Percentiles rank a stretch among this genome's conserved stretches.
These are phyloP conservation scores for Tetrapyrgos nigripes DNA, from an alignment of 1,284 basidiomycete species.

Conservation along the genomic window DNA sequence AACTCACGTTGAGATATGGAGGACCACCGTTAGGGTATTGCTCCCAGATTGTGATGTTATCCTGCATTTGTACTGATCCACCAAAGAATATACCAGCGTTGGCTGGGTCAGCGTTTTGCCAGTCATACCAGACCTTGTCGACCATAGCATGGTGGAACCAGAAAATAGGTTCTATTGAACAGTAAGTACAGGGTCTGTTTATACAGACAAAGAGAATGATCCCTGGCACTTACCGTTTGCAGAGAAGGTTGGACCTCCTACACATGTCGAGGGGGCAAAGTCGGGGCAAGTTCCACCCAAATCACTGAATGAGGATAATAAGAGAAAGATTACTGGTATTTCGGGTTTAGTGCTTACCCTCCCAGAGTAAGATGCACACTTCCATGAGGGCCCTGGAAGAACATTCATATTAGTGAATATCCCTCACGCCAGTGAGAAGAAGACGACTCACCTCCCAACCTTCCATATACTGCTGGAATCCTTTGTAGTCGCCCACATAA, in stretches of 20 bases:
- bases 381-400: constrained; percentile 22
- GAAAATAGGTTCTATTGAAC: constrained; percentile 40
- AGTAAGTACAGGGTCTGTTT: neutral
- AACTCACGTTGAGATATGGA: constrained; percentile 35
- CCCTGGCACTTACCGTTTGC: constrained; percentile 19
- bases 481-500: constrained; percentile 38
- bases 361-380: constrained; percentile 25
- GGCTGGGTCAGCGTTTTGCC: constrained; percentile 35
- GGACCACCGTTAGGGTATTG: constrained; percentile 41
- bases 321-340: neutral
- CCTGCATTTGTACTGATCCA: constrained; percentile 34
- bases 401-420: neutral
- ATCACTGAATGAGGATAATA: constrained; percentile 17
- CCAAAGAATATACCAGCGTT: constrained; percentile 38
- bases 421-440: too few species aligned
- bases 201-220: neutral
- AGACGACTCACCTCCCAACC: constrained; percentile 9
- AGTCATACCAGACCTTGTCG: constrained; percentile 46
- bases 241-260: constrained; percentile 23
- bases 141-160: constrained; percentile 48
- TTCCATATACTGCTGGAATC: constrained; percentile 42
- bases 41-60: constrained; percentile 28
- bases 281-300: constrained; percentile 18
- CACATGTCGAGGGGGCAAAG: constrained; percentile 21
- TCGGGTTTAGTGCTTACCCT: constrained; percentile 15